phyloP scores from a whole-genome alignment of 2,329 filamentous ascomycete genomes.

The Hawksworthiomyces lignivorus region DNA sequence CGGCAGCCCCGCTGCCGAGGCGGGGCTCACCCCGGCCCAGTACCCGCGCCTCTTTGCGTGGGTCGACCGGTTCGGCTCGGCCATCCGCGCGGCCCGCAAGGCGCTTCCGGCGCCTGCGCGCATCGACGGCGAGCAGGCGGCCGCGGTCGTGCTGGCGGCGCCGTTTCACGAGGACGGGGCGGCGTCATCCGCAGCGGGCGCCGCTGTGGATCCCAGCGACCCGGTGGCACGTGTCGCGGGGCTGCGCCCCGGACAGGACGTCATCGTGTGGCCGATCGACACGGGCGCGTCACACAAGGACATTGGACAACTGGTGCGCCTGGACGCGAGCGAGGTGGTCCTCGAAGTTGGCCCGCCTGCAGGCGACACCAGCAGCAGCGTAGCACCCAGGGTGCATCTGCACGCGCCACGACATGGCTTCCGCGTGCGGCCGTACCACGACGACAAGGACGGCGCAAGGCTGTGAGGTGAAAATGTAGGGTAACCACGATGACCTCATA shows the following conservation, averaged over 20 bases:
- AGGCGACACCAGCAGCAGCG: constrained; percentile 15
- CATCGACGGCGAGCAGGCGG: constrained; percentile 48
- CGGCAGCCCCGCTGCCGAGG: neutral
- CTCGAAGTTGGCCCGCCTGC: constrained; percentile 37
- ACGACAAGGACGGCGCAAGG: constrained; percentile 7
- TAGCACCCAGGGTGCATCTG: constrained; percentile 36
- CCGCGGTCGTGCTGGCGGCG: constrained; percentile 35
- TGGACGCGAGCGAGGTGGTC: constrained; percentile 49
- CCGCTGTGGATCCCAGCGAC: constrained; percentile 29
- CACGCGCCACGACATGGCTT: constrained; percentile 58
- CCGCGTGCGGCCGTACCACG: constrained; percentile 30
- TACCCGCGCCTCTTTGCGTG: constrained; percentile 58
- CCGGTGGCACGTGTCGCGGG: constrained; percentile 35
- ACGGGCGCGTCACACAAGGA: constrained; percentile 53
- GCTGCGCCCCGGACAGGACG: constrained; percentile 43
- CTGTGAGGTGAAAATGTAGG: too few species aligned
- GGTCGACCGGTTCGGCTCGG: constrained; percentile 52
- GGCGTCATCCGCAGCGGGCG: constrained; percentile 23
- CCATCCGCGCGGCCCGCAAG: constrained; percentile 34
- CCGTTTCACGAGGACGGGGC: constrained; percentile 39
- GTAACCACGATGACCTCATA: too few species aligned
- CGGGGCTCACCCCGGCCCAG: constrained; percentile 35
- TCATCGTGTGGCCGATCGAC: constrained; percentile 56
- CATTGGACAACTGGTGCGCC: constrained; percentile 43
- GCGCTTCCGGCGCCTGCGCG: constrained; percentile 19